These are phyloP conservation scores for Arthrobotrys sphaeroides DNA, from an alignment of 2,329 filamentous ascomycete species.

Conservation along the genomic window DNA sequence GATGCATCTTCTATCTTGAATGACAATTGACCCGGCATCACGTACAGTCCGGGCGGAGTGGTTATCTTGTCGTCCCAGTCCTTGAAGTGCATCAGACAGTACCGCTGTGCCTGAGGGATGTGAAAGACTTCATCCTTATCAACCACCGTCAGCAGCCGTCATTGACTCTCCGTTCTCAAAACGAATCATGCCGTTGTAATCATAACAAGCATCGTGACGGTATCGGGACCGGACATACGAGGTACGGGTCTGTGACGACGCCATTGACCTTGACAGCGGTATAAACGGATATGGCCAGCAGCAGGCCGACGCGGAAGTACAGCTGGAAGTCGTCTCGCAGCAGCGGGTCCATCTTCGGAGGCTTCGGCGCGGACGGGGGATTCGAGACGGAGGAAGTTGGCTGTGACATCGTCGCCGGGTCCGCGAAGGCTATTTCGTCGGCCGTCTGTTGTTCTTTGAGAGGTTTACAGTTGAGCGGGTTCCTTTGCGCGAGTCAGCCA, in stretches of 20 bases:
- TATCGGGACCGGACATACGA: conserved; percentile 61
- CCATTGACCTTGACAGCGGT: conserved; percentile 59
- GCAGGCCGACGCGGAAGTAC: conserved; percentile 28
- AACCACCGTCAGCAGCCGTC: conserved; percentile 30
- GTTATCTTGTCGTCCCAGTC: conserved; percentile 98
- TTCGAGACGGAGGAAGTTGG: not conserved
- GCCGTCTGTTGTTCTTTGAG: too few relatives aligned
- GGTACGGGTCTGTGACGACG: conserved; percentile 65
- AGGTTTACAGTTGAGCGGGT: too few relatives aligned
- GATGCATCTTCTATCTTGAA: not conserved
- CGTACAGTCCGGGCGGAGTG: conserved; percentile 86
- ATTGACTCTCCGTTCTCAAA: not conserved
- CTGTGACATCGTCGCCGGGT: not conserved
- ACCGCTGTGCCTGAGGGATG: conserved; percentile 87
- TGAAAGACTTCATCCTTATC: conserved; percentile 84
- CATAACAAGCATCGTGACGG: too few relatives aligned
- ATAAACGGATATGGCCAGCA: conserved; percentile 43
- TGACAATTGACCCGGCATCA: conserved; percentile 20
- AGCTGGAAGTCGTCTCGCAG: conserved; percentile 44
- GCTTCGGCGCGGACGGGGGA: not conserved
- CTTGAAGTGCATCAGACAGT: conserved; percentile 76
- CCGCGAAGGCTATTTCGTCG: not conserved
- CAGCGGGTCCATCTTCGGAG: conserved; percentile 40
- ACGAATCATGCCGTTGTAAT: not conserved
- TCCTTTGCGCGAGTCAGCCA: not conserved